A percentile compares a stretch with the other conserved stretches of the same genome.
These are phyloP conservation scores for Achlya hypogyna DNA, from an alignment of 352 stramenopile genomes.

Conservation along the genomic window DNA sequence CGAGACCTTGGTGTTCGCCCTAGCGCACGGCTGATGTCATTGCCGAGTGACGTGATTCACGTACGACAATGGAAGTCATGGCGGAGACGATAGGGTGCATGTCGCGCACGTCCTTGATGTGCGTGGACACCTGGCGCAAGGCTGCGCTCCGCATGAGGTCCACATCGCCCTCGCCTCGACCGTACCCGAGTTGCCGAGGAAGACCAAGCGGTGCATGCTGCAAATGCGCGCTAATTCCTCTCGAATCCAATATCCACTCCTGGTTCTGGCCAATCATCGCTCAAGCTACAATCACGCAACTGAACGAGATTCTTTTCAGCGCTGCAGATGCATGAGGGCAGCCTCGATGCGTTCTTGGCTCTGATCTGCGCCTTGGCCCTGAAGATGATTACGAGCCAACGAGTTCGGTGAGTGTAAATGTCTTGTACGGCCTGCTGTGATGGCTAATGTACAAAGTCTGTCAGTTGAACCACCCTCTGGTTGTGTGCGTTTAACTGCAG, in stretches of 20 bases:
- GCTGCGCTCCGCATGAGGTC: slow-evolving; percentile 23
- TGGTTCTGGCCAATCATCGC: neutral
- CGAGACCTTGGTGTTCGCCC: slow-evolving; percentile 56
- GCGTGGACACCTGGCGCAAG: slow-evolving; percentile 59
- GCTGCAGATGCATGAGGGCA: too few relatives aligned
- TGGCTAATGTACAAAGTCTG: too few relatives aligned
- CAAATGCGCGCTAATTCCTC: neutral
- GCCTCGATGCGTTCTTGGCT: too few relatives aligned
- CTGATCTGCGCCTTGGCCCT: too few relatives aligned
- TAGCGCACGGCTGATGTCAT: slow-evolving; percentile 16
- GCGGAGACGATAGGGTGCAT: slow-evolving; percentile 42
- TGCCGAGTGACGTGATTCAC: neutral
- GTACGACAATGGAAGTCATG: slow-evolving; percentile 32
- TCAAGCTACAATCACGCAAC: neutral
- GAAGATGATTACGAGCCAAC: too few relatives aligned
- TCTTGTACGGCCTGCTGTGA: too few relatives aligned
- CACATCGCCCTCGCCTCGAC: neutral
- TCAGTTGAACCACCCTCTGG: too few relatives aligned
- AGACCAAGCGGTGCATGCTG: slow-evolving; percentile 15
- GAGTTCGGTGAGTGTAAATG: too few relatives aligned
- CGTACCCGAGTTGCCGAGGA: neutral
- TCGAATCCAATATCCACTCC: neutral
- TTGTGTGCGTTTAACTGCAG: too few relatives aligned
- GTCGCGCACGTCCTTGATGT: slow-evolving; percentile 42
- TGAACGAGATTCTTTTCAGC: too few relatives aligned